Percentiles rank a stretch among this genome's conserved stretches.
Conservation (phyloP, 2,329 filamentous ascomycete genomes). For the Penicillium sp. region DNA sequence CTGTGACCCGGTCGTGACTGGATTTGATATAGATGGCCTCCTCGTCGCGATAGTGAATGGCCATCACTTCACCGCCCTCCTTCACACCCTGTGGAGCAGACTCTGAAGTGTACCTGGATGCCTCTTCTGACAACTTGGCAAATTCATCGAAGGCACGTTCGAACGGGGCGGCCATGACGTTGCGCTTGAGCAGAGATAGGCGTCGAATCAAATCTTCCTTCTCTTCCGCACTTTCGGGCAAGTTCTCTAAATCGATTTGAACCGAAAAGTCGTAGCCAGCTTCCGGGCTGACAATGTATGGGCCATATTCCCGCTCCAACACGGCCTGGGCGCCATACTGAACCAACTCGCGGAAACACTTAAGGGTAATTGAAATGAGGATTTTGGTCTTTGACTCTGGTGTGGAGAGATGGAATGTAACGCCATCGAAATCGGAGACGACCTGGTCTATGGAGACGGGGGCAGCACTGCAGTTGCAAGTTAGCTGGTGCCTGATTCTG, state of each 20-base stretch:
- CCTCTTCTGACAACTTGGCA: slow-evolving; percentile 78
- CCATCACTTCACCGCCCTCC: slow-evolving; percentile 89
- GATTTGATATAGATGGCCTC: slow-evolving; percentile 99
- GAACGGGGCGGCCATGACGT: slow-evolving; percentile 97
- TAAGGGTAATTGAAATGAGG: slow-evolving; percentile 87
- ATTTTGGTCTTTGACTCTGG: slow-evolving; percentile 93
- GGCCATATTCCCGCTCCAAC: slow-evolving; percentile 88
- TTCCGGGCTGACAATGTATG: slow-evolving; percentile 83
- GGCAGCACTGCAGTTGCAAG: slow-evolving; percentile 59
- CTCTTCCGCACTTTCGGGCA: slow-evolving; percentile 80
- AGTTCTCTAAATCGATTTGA: slow-evolving; percentile 77
- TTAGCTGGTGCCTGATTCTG: slow-evolving; percentile 36
- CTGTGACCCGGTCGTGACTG: slow-evolving; percentile 92
- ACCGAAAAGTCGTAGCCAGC: slow-evolving; percentile 95
- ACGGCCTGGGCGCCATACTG: slow-evolving; percentile 90
- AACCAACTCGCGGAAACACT: slow-evolving; percentile 89
- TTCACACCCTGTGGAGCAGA: slow-evolving; percentile 84
- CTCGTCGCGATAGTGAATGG: slow-evolving; percentile 97
- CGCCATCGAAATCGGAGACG: slow-evolving; percentile 97
- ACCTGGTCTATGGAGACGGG: slow-evolving; percentile 94
- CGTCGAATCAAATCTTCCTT: slow-evolving; percentile 81
- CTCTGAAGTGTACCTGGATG: slow-evolving; percentile 88
- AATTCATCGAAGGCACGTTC: slow-evolving; percentile 96
- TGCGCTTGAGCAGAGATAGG: slow-evolving; percentile 90
- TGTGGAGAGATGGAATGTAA: slow-evolving; percentile 97